phyloP scores from a whole-genome alignment of 345 rosid genomes.

The Lenwebbia sp. region DNA sequence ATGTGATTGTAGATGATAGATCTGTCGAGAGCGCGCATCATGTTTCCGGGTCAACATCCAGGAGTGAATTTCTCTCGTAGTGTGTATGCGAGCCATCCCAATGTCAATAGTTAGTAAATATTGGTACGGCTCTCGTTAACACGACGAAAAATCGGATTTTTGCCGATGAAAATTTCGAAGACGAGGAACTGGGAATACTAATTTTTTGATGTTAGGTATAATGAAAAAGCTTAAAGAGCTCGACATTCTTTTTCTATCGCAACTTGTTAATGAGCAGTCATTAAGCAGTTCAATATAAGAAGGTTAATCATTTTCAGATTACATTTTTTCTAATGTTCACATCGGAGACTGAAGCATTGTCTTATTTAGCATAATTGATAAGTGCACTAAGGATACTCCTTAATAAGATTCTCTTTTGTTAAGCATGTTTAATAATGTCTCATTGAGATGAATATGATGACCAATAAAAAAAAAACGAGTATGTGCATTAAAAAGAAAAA shows the following conservation, averaged over 20 bases:
- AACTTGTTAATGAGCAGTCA: accelerated
- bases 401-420: background rate
- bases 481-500: background rate
- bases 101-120: too few relatives aligned
- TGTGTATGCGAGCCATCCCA: too few relatives aligned
- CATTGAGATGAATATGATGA: background rate
- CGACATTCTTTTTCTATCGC: background rate
- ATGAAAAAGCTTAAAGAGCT: background rate
- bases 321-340: background rate
- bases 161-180: background rate
- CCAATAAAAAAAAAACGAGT: background rate
- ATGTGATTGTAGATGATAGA: background rate
- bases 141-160: background rate
- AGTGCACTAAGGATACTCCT: background rate
- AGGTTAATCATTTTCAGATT: background rate
- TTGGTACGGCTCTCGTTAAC: background rate
- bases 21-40: background rate
- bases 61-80: too few relatives aligned
- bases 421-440: background rate
- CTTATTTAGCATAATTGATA: background rate
- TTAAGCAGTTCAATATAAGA: background rate
- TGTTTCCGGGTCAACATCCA: background rate
- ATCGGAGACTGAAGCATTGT: background rate
- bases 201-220: background rate
- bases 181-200: too few relatives aligned